phyloP scores from a whole-genome alignment of 805 yeast genomes.

The Nakazawaea sp. region DNA sequence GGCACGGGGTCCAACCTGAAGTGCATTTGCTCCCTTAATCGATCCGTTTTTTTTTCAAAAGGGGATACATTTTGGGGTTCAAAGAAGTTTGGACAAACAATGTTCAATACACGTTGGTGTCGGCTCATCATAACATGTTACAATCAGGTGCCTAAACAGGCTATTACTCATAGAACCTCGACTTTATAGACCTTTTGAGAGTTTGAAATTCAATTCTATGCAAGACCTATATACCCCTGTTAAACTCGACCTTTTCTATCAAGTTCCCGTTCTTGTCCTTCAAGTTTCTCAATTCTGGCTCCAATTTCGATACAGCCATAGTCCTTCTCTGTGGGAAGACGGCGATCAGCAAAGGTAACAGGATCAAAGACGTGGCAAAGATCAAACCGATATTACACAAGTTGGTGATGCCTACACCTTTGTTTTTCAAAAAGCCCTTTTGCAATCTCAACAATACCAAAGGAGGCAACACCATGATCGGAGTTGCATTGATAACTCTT shows the following conservation, averaged over 20 bases:
- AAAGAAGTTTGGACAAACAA: no score
- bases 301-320: slow-evolving; percentile 54
- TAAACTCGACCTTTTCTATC: slow-evolving; percentile 67
- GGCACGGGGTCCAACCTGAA: no score
- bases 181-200: no score
- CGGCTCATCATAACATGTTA: no score
- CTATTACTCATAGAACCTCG: no score
- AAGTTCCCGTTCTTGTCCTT: slow-evolving; percentile 55
- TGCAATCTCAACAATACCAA: slow-evolving; percentile 74
- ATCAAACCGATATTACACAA: slow-evolving; percentile 80
- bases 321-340: slow-evolving; percentile 87
- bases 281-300: slow-evolving; percentile 52
- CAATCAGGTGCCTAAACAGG: no score
- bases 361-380: slow-evolving; percentile 77
- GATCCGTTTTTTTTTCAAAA: no score
- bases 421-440: slow-evolving; percentile 59
- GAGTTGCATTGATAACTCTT: slow-evolving; percentile 93
- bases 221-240: slow-evolving; percentile 91
- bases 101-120: no score
- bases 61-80: no score
- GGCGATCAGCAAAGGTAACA: slow-evolving; percentile 90
- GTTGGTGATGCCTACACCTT: slow-evolving; percentile 58
- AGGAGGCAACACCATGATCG: slow-evolving; percentile 96
- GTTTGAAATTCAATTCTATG: no score
- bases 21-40: no score